phyloP scores from a whole-genome alignment of 108 stramenopile genomes.

The Nitzschia putrida region DNA sequence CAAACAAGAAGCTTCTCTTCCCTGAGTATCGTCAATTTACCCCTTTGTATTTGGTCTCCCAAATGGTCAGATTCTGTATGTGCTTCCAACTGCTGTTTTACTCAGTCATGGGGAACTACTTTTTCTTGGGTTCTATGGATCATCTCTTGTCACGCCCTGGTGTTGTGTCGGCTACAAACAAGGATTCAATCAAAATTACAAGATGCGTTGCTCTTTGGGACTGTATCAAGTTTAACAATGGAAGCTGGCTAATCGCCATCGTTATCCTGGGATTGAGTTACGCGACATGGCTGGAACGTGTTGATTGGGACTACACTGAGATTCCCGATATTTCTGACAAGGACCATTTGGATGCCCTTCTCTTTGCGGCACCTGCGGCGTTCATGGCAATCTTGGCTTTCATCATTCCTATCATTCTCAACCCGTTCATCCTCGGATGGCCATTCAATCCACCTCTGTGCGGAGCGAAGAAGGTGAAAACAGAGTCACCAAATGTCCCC shows the following conservation, averaged over 20 bases:
- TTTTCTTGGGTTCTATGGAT: slow-evolving; percentile 58
- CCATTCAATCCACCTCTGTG: slow-evolving; percentile 40
- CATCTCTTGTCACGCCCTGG: slow-evolving; percentile 46
- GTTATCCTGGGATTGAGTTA: slow-evolving; percentile 33
- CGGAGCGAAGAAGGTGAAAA: background rate
- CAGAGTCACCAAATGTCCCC: slow-evolving; percentile 1
- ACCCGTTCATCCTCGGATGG: slow-evolving; percentile 56
- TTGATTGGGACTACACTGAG: slow-evolving; percentile 26
- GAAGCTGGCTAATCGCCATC: slow-evolving; percentile 39
- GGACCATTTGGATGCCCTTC: slow-evolving; percentile 1
- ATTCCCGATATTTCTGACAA: slow-evolving; percentile 24
- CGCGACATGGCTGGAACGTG: slow-evolving; percentile 28
- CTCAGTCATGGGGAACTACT: slow-evolving; percentile 51
- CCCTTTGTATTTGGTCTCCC: slow-evolving; percentile 31
- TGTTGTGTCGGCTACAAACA: slow-evolving; percentile 54
- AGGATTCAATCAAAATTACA: slow-evolving; percentile 51
- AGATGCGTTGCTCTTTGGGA: slow-evolving; percentile 48
- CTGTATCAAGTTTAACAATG: slow-evolving; percentile 44
- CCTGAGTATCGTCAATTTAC: slow-evolving; percentile 48
- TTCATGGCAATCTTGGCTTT: slow-evolving; percentile 42
- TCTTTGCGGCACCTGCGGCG: slow-evolving; percentile 47
- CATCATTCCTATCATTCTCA: slow-evolving; percentile 47
- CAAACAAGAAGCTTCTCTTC: slow-evolving; percentile 55
- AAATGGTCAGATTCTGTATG: slow-evolving; percentile 45
- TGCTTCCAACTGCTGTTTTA: slow-evolving; percentile 56